phyloP scores from a whole-genome alignment of 129 eudicot species.

The Centrapalus pauciflorus region DNA sequence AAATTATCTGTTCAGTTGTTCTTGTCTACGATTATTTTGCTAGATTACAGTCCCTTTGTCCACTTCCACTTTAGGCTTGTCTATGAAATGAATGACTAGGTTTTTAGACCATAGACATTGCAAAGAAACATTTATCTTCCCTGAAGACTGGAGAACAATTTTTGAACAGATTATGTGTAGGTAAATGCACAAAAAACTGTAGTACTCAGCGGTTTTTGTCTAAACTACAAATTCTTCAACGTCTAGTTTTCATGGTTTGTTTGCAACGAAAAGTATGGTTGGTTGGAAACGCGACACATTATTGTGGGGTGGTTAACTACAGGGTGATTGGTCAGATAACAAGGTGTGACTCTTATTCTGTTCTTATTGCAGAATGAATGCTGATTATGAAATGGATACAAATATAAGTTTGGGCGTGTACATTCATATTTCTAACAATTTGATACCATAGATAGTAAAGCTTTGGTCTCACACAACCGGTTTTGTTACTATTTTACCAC shows the following conservation, averaged over 20 bases:
- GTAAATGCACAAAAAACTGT: not conserved
- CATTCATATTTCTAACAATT: not conserved
- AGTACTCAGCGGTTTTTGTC: not conserved
- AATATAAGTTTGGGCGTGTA: not conserved
- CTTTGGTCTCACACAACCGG: not conserved
- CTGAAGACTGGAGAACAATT: too few relatives aligned
- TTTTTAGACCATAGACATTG: not conserved
- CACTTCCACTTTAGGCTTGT: not conserved
- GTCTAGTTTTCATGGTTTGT: not conserved
- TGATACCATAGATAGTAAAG: not conserved
- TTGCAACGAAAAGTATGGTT: not conserved
- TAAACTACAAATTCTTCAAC: not conserved
- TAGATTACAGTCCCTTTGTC: not conserved
- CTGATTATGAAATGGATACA: not conserved
- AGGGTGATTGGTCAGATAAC: not conserved
- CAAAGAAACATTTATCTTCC: too few relatives aligned
- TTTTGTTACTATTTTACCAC: not conserved
- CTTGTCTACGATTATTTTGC: not conserved
- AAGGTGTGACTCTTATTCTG: not conserved
- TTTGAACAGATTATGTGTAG: too few relatives aligned
- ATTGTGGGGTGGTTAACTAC: not conserved
- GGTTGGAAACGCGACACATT: not conserved
- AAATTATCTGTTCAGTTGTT: not conserved
- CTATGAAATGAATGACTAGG: not conserved
- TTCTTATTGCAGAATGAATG: not conserved